Evolutionary conservation across 108 stramenopile genomes (phyloP).

Genomic region (Cyclotella atomus): DNA sequence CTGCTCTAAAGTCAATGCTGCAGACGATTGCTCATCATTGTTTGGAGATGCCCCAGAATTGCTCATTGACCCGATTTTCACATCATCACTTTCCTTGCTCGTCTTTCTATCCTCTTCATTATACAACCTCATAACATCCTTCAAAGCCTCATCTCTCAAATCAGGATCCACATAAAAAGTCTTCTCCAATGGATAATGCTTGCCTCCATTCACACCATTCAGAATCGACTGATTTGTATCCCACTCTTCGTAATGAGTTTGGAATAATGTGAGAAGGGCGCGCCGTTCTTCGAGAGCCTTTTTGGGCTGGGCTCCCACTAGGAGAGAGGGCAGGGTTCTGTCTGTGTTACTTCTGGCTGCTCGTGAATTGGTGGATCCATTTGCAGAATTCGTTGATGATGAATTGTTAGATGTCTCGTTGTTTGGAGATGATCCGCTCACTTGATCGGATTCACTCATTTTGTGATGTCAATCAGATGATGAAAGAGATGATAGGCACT

Average conservation of each 20-base stretch:
- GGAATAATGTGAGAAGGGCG: not conserved
- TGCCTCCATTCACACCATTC: not conserved
- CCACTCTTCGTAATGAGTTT: not conserved
- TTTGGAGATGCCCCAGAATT: not conserved
- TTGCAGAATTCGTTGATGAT: too few species aligned
- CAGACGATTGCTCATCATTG: not conserved
- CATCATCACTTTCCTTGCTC: not conserved
- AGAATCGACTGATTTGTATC: not conserved
- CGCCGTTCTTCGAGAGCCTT: too few species aligned
- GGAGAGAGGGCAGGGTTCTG: too few species aligned
- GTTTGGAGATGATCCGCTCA: too few species aligned
- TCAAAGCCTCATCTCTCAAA: not conserved
- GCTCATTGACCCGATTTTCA: not conserved
- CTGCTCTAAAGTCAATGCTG: slow-evolving; percentile 2
- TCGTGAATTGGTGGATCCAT: too few species aligned
- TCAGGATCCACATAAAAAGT: not conserved
- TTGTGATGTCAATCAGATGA: too few species aligned
- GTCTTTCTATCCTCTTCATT: not conserved
- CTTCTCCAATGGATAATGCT: not conserved
- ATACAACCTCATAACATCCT: not conserved
- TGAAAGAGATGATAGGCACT: too few species aligned
- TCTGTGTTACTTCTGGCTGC: too few species aligned
- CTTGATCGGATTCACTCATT: too few species aligned
- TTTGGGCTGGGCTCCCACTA: too few species aligned
- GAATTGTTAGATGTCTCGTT: too few species aligned